Conservation (phyloP, 805 yeast species). For the Ogataea parapolymorpha region DNA sequence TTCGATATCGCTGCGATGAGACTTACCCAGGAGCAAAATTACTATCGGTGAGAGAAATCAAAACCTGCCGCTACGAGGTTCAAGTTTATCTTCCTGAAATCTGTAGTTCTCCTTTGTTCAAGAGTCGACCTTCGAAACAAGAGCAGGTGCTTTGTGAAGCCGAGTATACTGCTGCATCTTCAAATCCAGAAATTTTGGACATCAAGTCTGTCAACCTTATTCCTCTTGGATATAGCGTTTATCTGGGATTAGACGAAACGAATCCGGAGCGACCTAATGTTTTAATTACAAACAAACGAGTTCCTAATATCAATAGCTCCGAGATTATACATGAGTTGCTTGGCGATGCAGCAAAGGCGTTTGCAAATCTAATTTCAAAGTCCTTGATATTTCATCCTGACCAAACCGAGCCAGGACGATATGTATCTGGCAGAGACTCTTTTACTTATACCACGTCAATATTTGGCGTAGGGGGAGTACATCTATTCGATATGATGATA, state of each 20-base stretch:
- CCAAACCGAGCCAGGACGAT: no score
- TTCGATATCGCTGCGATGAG: slow-evolving; percentile 29
- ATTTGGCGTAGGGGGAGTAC: slow-evolving; percentile 16
- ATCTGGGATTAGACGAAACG: slow-evolving; percentile 7
- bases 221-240: slow-evolving; percentile 21
- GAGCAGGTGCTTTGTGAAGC: no score
- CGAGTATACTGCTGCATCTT: not conserved
- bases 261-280: not conserved
- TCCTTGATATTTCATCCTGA: not conserved
- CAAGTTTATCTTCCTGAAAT: slow-evolving; percentile 23
- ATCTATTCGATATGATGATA: slow-evolving; percentile 11
- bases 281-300: slow-evolving; percentile 9
- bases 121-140: slow-evolving; percentile 6
- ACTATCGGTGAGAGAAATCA: slow-evolving; percentile 26
- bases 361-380: not conserved
- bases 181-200: not conserved
- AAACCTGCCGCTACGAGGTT: slow-evolving; percentile 32
- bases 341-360: slow-evolving; percentile 8
- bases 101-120: slow-evolving; percentile 23
- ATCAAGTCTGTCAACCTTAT: slow-evolving; percentile 1
- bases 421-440: slow-evolving; percentile 7
- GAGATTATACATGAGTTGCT: slow-evolving; percentile 5
- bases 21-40: slow-evolving; percentile 17
- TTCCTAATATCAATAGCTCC: not conserved
- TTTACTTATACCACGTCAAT: slow-evolving; percentile 11